A percentile compares a stretch with the other conserved stretches of the same genome.
Conservation (phyloP, 169 alveolate genomes). For the Plasmodium vivax region DNA sequence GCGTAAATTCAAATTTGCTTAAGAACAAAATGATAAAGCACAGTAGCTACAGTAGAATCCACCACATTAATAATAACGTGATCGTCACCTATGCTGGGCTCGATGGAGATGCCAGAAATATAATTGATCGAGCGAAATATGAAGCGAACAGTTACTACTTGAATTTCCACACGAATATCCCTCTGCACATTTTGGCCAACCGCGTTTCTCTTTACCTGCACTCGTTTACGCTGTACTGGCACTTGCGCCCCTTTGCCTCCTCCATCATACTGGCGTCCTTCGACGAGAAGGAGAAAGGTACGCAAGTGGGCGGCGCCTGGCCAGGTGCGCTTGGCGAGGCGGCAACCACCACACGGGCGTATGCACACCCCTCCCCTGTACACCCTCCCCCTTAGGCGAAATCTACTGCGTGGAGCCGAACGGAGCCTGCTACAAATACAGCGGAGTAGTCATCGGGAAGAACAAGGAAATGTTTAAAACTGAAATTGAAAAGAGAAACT, state of each 20-base stretch:
- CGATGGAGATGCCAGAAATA: conserved; percentile 94
- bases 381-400: conserved; percentile 77
- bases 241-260: conserved; percentile 95
- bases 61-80: conserved; percentile 86
- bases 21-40: conserved; percentile 78
- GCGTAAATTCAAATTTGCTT: conserved; percentile 33
- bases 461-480: conserved; percentile 94
- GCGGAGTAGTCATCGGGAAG: conserved; percentile 94
- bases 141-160: conserved; percentile 90
- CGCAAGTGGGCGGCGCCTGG: too few species aligned
- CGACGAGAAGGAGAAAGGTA: conserved; percentile 85
- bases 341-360: too few species aligned
- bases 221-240: conserved; percentile 92
- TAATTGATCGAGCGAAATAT: conserved; percentile 91
- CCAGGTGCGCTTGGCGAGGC: too few species aligned
- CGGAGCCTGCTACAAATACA: conserved; percentile 93
- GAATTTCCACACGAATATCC: conserved; percentile 90
- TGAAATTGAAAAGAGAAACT: conserved; percentile 91
- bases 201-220: conserved; percentile 93
- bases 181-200: conserved; percentile 93
- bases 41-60: conserved; percentile 88
- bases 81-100: conserved; percentile 93
- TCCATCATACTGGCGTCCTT: conserved; percentile 89
- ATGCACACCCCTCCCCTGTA: too few species aligned
- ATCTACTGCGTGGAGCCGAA: conserved; percentile 92